Evolutionary conservation across 768 basidiomycete species (phyloP).

Genomic region (Plicaturopsis crispa): DNA sequence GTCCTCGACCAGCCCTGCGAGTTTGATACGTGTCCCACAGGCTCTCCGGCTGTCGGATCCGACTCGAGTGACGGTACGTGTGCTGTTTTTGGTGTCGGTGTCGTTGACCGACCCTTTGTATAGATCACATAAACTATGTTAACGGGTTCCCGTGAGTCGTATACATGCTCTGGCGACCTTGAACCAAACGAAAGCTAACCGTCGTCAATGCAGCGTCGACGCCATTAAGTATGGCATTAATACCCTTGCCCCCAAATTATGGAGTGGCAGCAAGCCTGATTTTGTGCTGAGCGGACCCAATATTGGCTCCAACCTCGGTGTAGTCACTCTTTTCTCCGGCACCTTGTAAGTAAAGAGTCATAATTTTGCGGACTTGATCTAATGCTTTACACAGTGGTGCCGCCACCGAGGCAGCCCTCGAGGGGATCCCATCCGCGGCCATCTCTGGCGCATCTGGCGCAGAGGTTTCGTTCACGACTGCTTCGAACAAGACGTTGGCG

Average conservation of each 20-base stretch:
- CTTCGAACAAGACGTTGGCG: conserved; percentile 5
- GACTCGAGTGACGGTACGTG: conserved; percentile 18
- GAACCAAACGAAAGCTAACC: neutral
- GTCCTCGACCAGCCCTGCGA: conserved; percentile 21
- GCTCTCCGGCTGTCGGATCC: conserved; percentile 21
- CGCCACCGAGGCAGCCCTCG: conserved; percentile 1
- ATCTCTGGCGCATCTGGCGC: conserved; percentile 8
- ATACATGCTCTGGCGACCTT: neutral
- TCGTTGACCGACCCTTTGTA: conserved; percentile 13
- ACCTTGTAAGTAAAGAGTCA: conserved; percentile 37
- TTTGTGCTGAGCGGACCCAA: conserved; percentile 41
- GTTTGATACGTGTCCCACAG: conserved; percentile 22
- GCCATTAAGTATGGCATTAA: conserved; percentile 32
- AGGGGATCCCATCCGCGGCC: conserved; percentile 5
- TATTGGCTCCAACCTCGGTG: conserved; percentile 28
- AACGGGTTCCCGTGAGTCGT: conserved; percentile 24
- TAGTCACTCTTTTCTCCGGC: conserved; percentile 26
- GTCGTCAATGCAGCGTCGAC: conserved; percentile 15
- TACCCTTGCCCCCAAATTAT: conserved; percentile 34
- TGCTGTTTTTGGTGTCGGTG: no score
- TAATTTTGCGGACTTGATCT: neutral
- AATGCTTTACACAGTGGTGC: conserved; percentile 12
- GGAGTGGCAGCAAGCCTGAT: conserved; percentile 25
- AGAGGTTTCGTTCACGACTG: conserved; percentile 15
- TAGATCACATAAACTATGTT: conserved; percentile 30